These are phyloP conservation scores for Schizosaccharomyces versatilis DNA, from an alignment of 1,139 yeast genomes.

Conservation along the genomic window DNA sequence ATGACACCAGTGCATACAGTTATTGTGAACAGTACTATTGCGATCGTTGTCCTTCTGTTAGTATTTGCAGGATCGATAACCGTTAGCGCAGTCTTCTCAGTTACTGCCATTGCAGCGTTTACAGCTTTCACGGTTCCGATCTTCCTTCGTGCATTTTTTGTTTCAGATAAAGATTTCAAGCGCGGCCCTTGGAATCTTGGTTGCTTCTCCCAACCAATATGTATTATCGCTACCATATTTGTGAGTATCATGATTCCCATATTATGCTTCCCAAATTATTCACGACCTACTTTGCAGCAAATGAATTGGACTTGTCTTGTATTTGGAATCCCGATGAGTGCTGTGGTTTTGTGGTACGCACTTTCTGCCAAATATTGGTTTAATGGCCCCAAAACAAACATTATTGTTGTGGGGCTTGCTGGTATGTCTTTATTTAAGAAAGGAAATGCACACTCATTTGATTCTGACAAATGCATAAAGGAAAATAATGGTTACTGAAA, in stretches of 20 bases:
- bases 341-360: slow-evolving; percentile 24
- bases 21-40: slow-evolving; percentile 37
- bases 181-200: slow-evolving; percentile 61
- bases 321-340: not conserved
- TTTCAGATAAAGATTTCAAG: slow-evolving; percentile 27
- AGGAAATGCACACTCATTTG: too few relatives aligned
- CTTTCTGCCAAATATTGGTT: slow-evolving; percentile 43
- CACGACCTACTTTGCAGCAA: slow-evolving; percentile 21
- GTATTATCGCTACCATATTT: slow-evolving; percentile 17
- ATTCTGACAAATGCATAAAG: too few relatives aligned
- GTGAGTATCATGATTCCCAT: slow-evolving; percentile 45
- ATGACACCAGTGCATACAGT: slow-evolving; percentile 52
- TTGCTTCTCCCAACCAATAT: slow-evolving; percentile 26
- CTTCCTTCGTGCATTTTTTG: slow-evolving; percentile 33
- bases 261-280: slow-evolving; percentile 41
- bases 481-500: not conserved
- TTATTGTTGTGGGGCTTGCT: slow-evolving; percentile 17
- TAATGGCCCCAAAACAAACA: slow-evolving; percentile 44
- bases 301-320: slow-evolving; percentile 1
- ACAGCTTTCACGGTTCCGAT: slow-evolving; percentile 50
- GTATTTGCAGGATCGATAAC: slow-evolving; percentile 50
- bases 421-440: not conserved
- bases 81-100: slow-evolving; percentile 53
- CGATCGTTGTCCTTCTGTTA: slow-evolving; percentile 34
- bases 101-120: slow-evolving; percentile 55